Conservation (phyloP, 2,329 filamentous ascomycete genomes). For the Nectriaceae sp. region DNA sequence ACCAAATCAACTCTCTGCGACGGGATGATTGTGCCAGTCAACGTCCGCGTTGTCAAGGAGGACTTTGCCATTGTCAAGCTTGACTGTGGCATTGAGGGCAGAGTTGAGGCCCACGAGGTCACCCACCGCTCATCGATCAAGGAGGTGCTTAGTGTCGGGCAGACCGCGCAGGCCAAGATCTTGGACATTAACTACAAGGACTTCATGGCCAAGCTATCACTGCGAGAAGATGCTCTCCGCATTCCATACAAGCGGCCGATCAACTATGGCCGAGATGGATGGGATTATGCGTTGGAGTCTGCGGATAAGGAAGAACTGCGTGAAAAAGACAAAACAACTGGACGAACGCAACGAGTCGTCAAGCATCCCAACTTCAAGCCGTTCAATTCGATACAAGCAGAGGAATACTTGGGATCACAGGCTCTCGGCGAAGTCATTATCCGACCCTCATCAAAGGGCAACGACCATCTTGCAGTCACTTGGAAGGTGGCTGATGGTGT, state of each 20-base stretch:
- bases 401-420: slow-evolving; percentile 89
- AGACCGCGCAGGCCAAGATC: slow-evolving; percentile 87
- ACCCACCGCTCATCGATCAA: slow-evolving; percentile 72
- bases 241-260: slow-evolving; percentile 69
- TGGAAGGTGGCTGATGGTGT: slow-evolving; percentile 97
- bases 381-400: slow-evolving; percentile 89
- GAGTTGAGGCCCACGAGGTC: slow-evolving; percentile 80
- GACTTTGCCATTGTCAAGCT: slow-evolving; percentile 93
- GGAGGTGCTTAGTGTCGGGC: slow-evolving; percentile 74
- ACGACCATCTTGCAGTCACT: slow-evolving; percentile 92
- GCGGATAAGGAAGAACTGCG: slow-evolving; percentile 80
- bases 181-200: slow-evolving; percentile 84
- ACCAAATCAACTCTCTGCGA: slow-evolving; percentile 80
- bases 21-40: slow-evolving; percentile 90
- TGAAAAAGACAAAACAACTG: slow-evolving; percentile 83
- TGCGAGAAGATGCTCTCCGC: slow-evolving; percentile 79
- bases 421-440: slow-evolving; percentile 90
- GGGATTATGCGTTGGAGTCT: slow-evolving; percentile 82
- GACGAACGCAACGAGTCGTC: slow-evolving; percentile 89
- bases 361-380: slow-evolving; percentile 96
- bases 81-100: slow-evolving; percentile 91
- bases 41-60: slow-evolving; percentile 83
- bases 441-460: slow-evolving; percentile 90
- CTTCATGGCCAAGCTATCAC: slow-evolving; percentile 79
- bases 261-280: slow-evolving; percentile 77